Base-by-base conservation (phyloP, 2,329 filamentous ascomycete species). In the Cladobotryum protrusum region DNA sequence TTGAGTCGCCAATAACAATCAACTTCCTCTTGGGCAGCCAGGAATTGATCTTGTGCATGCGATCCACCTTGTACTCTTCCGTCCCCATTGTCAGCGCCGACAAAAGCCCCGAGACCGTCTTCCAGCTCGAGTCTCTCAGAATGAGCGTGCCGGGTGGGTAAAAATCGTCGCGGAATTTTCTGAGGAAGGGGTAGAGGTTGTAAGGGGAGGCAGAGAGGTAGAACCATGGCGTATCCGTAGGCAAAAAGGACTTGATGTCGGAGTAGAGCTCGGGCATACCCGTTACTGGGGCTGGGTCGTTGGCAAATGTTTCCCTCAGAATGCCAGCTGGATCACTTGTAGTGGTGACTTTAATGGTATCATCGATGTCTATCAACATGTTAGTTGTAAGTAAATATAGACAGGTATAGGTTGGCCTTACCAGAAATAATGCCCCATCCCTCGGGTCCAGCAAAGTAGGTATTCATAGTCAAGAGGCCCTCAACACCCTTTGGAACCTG, bases 181-280 rank as follows among this genome's bases (percentile, higher is more conserved):
- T 83, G 19, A 97, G 77, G 68, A 96, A 93, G 0, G 88, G 86
- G 63, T 96, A 96, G 9, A 97, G 79, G 59, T 95, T 96, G 73
- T 96, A 96, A 0, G 92, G 92, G 0, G 90, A 95, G 0, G 92
- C 91, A 0, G 89, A 95, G 43, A 97, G 79, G 67, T 97, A 97
- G 73, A 95, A 96, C 78, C 88, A 96, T 0, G 89, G 80, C 1
- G 89, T 85, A 8, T 77, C 74, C 8, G 77, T 62, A 1, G 74
- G 71, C 19, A 83, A 60, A 4, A 74, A 57, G 5, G 69, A 65
- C 41, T 83, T 72, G 11, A 95, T 74, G 49, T 84, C 75, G 18
- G 72, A 69, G 71, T 96, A 96, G 1, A 96, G 76, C 59, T 88
- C 83, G 0, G 90, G 87, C 89, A 96, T 96, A 43, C 88, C 89